phyloP scores from a whole-genome alignment of 352 stramenopile genomes.

The Globisporangium okanoganense region DNA sequence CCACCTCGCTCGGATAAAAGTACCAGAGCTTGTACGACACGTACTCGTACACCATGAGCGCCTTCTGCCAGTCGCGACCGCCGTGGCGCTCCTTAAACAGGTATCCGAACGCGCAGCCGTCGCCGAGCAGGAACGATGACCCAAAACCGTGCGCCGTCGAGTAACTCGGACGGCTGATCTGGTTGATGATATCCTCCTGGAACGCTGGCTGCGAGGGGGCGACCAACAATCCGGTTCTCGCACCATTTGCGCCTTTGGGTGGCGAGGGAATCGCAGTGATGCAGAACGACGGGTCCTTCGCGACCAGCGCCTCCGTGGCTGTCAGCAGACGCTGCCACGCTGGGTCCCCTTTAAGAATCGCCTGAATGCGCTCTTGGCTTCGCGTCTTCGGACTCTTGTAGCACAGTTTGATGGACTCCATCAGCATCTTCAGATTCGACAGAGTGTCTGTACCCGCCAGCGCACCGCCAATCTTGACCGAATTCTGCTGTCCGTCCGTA shows the following conservation, averaged over 20 bases:
- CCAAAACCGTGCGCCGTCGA: conserved; percentile 78
- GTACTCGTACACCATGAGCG: conserved; percentile 84
- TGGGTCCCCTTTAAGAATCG: conserved; percentile 39
- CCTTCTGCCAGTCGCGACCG: conserved; percentile 74
- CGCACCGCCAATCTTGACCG: conserved; percentile 19
- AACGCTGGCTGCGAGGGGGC: conserved; percentile 63
- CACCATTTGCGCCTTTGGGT: conserved; percentile 22
- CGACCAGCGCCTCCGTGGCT: conserved; percentile 43
- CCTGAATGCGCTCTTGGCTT: conserved; percentile 67
- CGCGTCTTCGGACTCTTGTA: conserved; percentile 69
- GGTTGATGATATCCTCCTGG: conserved; percentile 86
- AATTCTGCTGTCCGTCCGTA: conserved; percentile 9
- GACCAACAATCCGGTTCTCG: conserved; percentile 3
- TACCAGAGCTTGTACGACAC: conserved; percentile 88
- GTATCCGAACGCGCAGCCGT: conserved; percentile 83
- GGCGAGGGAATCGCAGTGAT: conserved; percentile 54
- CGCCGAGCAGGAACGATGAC: conserved; percentile 80
- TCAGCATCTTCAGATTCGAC: conserved; percentile 79
- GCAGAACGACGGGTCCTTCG: conserved; percentile 42
- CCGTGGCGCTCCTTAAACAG: conserved; percentile 73
- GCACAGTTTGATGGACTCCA: conserved; percentile 75
- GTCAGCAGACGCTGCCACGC: conserved; percentile 56
- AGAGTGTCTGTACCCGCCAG: conserved; percentile 62
- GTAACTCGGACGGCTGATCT: conserved; percentile 84
- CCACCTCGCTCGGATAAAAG: conserved; percentile 84